phyloP scores from a whole-genome alignment of 1,284 basidiomycete genomes.

The Heterobasidion occidentale region DNA sequence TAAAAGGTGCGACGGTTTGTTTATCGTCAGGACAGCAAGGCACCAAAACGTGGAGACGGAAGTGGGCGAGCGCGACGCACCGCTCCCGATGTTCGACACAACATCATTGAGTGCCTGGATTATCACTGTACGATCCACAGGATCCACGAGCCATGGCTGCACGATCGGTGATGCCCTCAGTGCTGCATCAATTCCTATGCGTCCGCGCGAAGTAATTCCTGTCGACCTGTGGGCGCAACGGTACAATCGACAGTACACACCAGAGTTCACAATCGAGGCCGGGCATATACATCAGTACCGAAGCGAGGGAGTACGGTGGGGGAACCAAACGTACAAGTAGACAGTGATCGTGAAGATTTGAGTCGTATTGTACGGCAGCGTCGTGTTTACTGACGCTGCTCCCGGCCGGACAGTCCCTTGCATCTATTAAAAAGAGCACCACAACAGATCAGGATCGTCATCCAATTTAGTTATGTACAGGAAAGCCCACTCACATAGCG shows the following conservation, averaged over 20 bases:
- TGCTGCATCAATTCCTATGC: conserved; percentile 49
- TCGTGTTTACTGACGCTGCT: conserved; percentile 43
- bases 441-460: neutral
- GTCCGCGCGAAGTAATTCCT: conserved; percentile 55
- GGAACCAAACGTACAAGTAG: conserved; percentile 34
- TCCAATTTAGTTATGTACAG: neutral
- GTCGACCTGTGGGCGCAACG: conserved; percentile 13
- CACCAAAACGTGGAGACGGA: neutral
- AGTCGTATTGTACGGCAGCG: conserved; percentile 43
- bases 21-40: neutral
- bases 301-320: neutral
- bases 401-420: conserved; percentile 64
- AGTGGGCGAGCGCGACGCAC: conserved; percentile 19
- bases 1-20: neutral
- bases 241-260: neutral
- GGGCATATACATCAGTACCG: neutral
- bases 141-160: conserved; percentile 52
- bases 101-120: conserved; percentile 43
- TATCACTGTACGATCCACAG: conserved; percentile 43
- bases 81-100: conserved; percentile 28
- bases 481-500: conserved; percentile 32
- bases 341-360: conserved; percentile 55
- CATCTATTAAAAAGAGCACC: conserved; percentile 21
- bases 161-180: conserved; percentile 39
- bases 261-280: neutral